Conservation (phyloP, 176 grass and related monocot species). For the Oryza officinalis region DNA sequence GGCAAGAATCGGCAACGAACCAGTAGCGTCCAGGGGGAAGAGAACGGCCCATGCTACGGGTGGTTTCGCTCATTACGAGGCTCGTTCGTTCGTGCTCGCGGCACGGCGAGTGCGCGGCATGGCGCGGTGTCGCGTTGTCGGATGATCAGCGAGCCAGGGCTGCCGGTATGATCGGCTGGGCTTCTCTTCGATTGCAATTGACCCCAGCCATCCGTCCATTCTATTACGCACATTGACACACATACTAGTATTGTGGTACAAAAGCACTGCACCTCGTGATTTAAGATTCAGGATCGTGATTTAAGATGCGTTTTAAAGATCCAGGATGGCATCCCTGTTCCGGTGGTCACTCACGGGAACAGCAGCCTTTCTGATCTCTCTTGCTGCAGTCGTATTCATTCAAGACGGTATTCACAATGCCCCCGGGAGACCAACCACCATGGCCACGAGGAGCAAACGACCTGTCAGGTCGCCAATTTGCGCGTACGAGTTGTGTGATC, state of each 20-base stretch:
- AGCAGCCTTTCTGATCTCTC: background rate
- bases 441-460: conserved; percentile 12
- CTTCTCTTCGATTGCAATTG: background rate
- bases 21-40: conserved; percentile 35
- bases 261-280: background rate
- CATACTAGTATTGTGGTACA: background rate
- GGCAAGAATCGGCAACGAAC: conserved; percentile 25
- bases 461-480: conserved; percentile 15
- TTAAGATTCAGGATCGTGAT: no score
- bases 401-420: background rate
- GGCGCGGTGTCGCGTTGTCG: conserved; percentile 31
- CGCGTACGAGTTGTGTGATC: background rate
- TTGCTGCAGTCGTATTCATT: background rate
- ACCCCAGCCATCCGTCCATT: background rate
- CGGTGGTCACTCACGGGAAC: background rate
- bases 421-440: background rate
- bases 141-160: background rate
- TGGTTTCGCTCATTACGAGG: background rate
- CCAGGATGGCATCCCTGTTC: background rate
- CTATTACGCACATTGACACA: background rate
- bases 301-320: background rate
- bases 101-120: background rate
- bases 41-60: background rate
- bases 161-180: conserved; percentile 3
- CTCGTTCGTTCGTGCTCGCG: background rate